Conservation (phyloP, 768 basidiomycete genomes). For the Boletus rubroflammeus region DNA sequence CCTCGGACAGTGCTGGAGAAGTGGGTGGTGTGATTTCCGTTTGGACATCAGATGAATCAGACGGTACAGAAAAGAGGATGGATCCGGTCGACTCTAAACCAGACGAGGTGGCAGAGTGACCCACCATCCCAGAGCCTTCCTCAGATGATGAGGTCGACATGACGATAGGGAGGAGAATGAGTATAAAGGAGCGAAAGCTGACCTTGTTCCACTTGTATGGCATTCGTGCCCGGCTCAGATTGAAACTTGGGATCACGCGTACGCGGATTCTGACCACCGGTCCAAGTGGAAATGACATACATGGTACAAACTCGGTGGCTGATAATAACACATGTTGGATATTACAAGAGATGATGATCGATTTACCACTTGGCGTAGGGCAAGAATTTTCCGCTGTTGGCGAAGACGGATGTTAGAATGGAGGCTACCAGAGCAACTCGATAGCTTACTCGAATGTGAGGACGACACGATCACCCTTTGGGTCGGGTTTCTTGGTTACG, state of each 20-base stretch:
- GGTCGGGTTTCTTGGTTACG: conserved; percentile 65
- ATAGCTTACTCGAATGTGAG: conserved; percentile 73
- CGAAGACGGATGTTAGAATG: conserved; percentile 2
- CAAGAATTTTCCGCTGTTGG: conserved; percentile 68
- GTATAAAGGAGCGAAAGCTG: not conserved
- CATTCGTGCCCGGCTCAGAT: conserved; percentile 8
- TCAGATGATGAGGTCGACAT: conserved; percentile 14
- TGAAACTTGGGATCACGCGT: conserved; percentile 4
- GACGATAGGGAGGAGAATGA: not conserved
- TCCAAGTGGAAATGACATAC: conserved; percentile 5
- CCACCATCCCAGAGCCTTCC: conserved; percentile 1
- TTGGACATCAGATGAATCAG: conserved; percentile 15
- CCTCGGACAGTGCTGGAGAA: conserved; percentile 17
- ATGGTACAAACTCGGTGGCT: not conserved
- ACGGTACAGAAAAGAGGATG: conserved; percentile 7
- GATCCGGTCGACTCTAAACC: conserved; percentile 11
- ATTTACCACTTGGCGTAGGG: conserved; percentile 67
- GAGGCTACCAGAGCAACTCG: not conserved
- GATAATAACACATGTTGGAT: not conserved
- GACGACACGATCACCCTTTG: conserved; percentile 75
- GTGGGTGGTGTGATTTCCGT: conserved; percentile 20
- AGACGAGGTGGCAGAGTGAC: conserved; percentile 4
- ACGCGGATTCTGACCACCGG: not conserved
- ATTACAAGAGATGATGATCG: conserved; percentile 1
- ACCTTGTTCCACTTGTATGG: conserved; percentile 6